Conservation (phyloP, 495 filamentous ascomycete species). For the Penicillium samsonianum region DNA sequence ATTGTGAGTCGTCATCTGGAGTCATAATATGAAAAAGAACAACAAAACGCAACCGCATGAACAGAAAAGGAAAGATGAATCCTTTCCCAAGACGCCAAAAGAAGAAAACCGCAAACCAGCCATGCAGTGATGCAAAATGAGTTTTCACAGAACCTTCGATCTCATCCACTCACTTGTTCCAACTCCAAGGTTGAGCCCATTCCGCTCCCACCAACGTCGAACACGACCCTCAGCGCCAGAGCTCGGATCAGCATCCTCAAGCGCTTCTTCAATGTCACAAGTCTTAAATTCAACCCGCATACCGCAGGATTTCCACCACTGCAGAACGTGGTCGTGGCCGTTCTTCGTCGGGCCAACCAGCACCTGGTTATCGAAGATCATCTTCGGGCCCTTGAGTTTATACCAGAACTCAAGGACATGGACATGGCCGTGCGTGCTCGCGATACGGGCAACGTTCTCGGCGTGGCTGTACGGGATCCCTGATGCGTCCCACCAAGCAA, state of each 20-base stretch:
- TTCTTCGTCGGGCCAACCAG: slow-evolving; percentile 86
- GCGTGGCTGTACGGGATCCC: slow-evolving; percentile 72
- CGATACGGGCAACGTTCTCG: slow-evolving; percentile 78
- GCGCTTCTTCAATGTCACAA: slow-evolving; percentile 90
- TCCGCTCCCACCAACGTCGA: slow-evolving; percentile 84
- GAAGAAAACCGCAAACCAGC: slow-evolving; percentile 9
- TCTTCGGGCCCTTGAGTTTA: slow-evolving; percentile 73
- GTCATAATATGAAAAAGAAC: slow-evolving; percentile 21
- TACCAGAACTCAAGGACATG: slow-evolving; percentile 82
- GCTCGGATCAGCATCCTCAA: slow-evolving; percentile 79
- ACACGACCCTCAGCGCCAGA: slow-evolving; percentile 64
- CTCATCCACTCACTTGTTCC: slow-evolving; percentile 95
- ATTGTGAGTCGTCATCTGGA: slow-evolving; percentile 27
- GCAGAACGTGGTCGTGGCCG: slow-evolving; percentile 76
- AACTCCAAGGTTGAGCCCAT: slow-evolving; percentile 83
- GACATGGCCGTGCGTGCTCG: slow-evolving; percentile 82
- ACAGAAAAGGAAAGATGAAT: neutral
- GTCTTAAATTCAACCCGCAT: slow-evolving; percentile 88
- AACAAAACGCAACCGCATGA: slow-evolving; percentile 5
- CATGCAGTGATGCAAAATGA: slow-evolving; percentile 8
- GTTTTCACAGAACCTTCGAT: slow-evolving; percentile 58
- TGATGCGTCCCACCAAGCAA: slow-evolving; percentile 82
- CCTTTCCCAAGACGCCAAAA: slow-evolving; percentile 9
- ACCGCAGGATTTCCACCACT: slow-evolving; percentile 86
- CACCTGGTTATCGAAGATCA: slow-evolving; percentile 87